phyloP scores from a whole-genome alignment of 169 alveolate genomes.

The Eimeria sp. region DNA sequence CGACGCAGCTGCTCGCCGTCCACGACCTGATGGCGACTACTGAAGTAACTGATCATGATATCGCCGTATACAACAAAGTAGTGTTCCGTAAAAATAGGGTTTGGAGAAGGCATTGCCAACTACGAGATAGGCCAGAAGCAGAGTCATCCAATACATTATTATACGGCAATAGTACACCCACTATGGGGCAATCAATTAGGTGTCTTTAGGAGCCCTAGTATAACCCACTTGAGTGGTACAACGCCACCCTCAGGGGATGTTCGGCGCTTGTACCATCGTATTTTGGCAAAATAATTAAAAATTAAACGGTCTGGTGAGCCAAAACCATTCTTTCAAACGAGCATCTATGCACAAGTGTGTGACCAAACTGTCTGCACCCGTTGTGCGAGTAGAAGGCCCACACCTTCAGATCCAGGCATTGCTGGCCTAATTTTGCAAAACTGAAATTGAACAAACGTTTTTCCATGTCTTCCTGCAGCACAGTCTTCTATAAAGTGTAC shows the following conservation, averaged over 20 bases:
- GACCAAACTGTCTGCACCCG: background rate
- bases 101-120: background rate
- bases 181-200: background rate
- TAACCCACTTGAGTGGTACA: background rate
- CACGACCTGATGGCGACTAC: background rate
- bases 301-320: background rate
- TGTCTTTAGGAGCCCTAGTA: background rate
- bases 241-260: background rate
- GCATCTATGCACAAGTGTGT: background rate
- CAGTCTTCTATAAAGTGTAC: background rate
- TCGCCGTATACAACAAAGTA: background rate
- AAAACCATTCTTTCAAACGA: background rate
- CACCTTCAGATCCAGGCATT: background rate
- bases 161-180: background rate
- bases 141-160: background rate
- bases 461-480: background rate
- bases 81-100: background rate
- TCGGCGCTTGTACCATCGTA: background rate
- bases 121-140: background rate
- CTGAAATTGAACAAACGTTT: background rate
- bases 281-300: background rate
- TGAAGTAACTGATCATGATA: background rate
- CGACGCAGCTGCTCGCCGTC: background rate
- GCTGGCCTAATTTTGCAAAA: background rate
- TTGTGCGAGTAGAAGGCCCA: background rate